Base-by-base conservation (phyloP, 106 monocot genomes). In the Dendrobium nobile region DNA sequence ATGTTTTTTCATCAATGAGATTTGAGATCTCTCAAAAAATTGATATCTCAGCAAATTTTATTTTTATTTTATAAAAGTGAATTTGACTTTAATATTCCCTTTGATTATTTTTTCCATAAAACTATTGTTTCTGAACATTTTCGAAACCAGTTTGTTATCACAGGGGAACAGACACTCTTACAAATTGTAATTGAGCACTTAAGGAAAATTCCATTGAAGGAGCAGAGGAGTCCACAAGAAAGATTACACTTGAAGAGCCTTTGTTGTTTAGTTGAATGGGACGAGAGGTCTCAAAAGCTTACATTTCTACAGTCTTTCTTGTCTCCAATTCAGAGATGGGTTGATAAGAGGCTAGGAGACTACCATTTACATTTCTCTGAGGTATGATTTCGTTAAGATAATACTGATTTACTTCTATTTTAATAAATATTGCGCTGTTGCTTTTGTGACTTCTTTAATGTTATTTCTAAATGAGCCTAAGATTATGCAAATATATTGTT, bases 221-320 rank as follows among this genome's bases (percentile, higher is more conserved):
- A 97, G 79, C 97, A 97, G 70, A 85, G 92, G 43, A 87, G 97
- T 72, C 90, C 94, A 75, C 94, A 97, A 68, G 96, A 97, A 86
- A 90, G 94, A 79, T 79, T 97, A 77, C 90, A 97, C 77, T 86
- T 97, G 83, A 94, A 97, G 85, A 84, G 88, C 81, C 85, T 97
- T 37, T 85, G 81, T 72, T 94, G 89, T 75, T 86, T 87, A 56
- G 85, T 92, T 82, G 88, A 94, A 72, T 75, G 67, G 83, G 94
- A 94, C 77, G 88, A 85, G 28, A 86, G 90, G 42, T 79, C 79
- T 78, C 85, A 87, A 65, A 85, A 90, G 77, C 84, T 89, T 48
- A 87, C 90, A 70, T 97, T 97, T 82, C 83, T 97, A 47, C 87
- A 91, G 81, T 88, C 94, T 68, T 97, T 92, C 78, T 78, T 97